Evolutionary conservation across 169 alveolate genomes (phyloP).

Genomic region (Babesia gibsoni): DNA sequence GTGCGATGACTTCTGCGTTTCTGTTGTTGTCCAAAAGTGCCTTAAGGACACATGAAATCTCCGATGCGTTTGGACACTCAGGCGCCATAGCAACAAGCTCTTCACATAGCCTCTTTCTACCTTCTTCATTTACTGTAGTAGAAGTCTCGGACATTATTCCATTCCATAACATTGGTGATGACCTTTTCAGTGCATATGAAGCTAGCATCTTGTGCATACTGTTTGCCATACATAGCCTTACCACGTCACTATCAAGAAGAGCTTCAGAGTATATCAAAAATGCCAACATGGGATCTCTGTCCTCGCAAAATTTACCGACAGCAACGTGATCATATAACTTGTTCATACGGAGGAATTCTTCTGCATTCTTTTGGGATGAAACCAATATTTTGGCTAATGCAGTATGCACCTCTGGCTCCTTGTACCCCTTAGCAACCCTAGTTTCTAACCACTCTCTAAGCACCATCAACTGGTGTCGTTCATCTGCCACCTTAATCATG

Average conservation of each 20-base stretch:
- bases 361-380: constrained; percentile 95
- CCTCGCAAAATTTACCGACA: constrained; percentile 99
- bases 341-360: constrained; percentile 93
- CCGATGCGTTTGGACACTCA: constrained; percentile 95
- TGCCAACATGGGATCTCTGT: constrained; percentile 99
- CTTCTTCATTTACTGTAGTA: background rate
- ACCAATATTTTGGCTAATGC: constrained; percentile 98
- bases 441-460: constrained; percentile 40
- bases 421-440: constrained; percentile 40
- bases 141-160: background rate
- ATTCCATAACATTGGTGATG: constrained; percentile 12
- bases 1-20: constrained; percentile 94
- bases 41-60: constrained; percentile 93
- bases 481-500: constrained; percentile 95
- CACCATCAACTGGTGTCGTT: constrained; percentile 90
- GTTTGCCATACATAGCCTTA: constrained; percentile 93
- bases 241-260: constrained; percentile 97
- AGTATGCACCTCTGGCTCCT: constrained; percentile 83
- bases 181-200: constrained; percentile 27
- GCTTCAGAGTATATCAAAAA: constrained; percentile 96
- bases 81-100: constrained; percentile 74
- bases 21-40: constrained; percentile 98
- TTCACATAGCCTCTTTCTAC: constrained; percentile 17
- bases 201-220: constrained; percentile 68
- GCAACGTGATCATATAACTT: constrained; percentile 93